Percentiles rank a stretch among this genome's conserved stretches.
Conservation (phyloP, 805 yeast genomes). For the Metschnikowia hibisci region DNA sequence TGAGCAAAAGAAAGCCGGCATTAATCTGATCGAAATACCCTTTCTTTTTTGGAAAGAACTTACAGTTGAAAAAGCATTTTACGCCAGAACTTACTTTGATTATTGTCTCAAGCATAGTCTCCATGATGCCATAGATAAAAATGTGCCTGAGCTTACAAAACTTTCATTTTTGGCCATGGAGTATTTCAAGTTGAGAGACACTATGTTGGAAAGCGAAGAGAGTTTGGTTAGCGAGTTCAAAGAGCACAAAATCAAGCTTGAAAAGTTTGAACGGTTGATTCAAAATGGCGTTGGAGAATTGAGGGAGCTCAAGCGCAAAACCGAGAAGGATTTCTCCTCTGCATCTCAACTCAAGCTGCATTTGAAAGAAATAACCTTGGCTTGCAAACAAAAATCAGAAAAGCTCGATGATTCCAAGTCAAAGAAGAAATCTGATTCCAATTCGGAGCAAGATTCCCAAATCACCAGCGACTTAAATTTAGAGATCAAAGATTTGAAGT, state of each 20-base stretch:
- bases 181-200: constrained; percentile 49
- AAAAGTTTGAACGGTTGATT: constrained; percentile 11
- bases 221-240: constrained; percentile 16
- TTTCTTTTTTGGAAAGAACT: constrained; percentile 64
- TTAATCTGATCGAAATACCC: constrained; percentile 56
- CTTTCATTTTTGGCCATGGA: constrained; percentile 56
- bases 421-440: constrained; percentile 5
- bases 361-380: constrained; percentile 3
- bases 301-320: constrained; percentile 9
- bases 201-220: constrained; percentile 21
- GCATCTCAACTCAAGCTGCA: constrained; percentile 7
- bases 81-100: constrained; percentile 62
- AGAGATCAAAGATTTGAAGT: constrained; percentile 10
- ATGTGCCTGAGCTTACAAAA: constrained; percentile 75
- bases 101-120: constrained; percentile 56
- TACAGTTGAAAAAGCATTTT: constrained; percentile 70
- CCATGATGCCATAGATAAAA: constrained; percentile 55
- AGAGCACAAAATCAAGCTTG: constrained; percentile 9
- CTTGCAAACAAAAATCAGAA: constrained; percentile 10
- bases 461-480: constrained; percentile 7
- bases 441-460: constrained; percentile 1
- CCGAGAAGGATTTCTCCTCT: constrained; percentile 12
- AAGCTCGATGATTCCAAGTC: constrained; percentile 10
- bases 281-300: constrained; percentile 9
- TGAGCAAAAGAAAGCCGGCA: constrained; percentile 57